Evolutionary conservation across 768 basidiomycete species (phyloP).

Genomic region (Suillus occidentalis): DNA sequence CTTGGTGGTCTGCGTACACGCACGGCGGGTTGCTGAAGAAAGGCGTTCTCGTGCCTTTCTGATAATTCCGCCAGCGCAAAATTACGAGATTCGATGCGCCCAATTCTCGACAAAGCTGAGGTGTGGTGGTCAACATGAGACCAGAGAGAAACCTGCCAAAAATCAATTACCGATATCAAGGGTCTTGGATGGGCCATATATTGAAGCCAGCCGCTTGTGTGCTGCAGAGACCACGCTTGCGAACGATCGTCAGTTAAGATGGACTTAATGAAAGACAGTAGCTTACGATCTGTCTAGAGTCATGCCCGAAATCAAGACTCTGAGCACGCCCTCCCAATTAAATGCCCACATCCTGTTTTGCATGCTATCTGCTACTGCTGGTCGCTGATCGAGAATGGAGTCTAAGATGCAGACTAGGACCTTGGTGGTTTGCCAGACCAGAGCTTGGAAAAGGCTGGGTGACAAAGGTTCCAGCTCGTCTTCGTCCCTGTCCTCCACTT

Average conservation of each 20-base stretch:
- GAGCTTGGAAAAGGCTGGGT: constrained; percentile 29
- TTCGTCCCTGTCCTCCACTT: constrained; percentile 24
- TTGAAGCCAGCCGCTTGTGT: constrained; percentile 27
- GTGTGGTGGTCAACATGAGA: neutral
- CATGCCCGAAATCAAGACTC: constrained; percentile 46
- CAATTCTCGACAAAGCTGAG: neutral
- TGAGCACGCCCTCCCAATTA: constrained; percentile 64
- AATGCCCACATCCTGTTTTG: constrained; percentile 65
- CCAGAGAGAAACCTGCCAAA: neutral
- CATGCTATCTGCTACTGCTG: constrained; percentile 55
- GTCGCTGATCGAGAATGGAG: constrained; percentile 54
- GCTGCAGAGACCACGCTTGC: constrained; percentile 26
- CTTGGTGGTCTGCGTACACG: constrained; percentile 7
- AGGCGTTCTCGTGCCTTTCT: neutral
- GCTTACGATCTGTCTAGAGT: constrained; percentile 31
- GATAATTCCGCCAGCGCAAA: neutral
- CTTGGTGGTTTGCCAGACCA: constrained; percentile 44
- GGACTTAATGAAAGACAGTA: constrained; percentile 3
- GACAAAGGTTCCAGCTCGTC: constrained; percentile 33
- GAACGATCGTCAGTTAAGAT: constrained; percentile 7
- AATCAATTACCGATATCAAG: constrained; percentile 3
- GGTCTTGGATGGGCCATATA: constrained; percentile 27
- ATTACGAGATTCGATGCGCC: neutral
- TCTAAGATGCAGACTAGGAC: constrained; percentile 55
- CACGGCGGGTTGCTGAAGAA: constrained; percentile 9